Percentiles rank a stretch among this genome's conserved stretches.
phyloP scores from a whole-genome alignment of 1,284 basidiomycete species.

The Termitomyces sp. region DNA sequence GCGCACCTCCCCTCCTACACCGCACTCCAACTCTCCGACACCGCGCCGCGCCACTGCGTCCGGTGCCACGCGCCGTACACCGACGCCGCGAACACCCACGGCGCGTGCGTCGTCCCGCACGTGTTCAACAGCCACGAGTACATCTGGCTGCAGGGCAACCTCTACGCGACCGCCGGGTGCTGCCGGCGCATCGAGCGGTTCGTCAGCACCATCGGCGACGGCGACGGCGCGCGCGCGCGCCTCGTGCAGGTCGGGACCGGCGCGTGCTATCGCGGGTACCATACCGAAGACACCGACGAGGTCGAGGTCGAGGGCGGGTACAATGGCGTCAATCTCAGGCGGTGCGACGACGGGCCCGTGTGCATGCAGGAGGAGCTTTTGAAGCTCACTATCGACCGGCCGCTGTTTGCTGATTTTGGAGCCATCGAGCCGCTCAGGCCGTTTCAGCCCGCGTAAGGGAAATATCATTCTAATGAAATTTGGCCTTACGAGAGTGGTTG shows the following conservation, averaged over 20 bases:
- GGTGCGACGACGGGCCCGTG: slow-evolving; percentile 6
- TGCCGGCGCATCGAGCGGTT: slow-evolving; percentile 4
- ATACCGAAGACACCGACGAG: slow-evolving; percentile 12
- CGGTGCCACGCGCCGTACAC: slow-evolving; percentile 14
- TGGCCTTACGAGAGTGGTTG: too few relatives aligned
- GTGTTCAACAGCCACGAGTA: slow-evolving; percentile 4
- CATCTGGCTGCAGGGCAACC: neutral
- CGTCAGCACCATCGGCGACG: slow-evolving; percentile 3
- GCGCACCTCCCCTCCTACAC: neutral
- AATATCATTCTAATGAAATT: neutral
- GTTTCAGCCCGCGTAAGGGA: neutral
- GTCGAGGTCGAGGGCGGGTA: slow-evolving; percentile 10
- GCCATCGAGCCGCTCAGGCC: neutral
- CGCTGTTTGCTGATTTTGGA: neutral
- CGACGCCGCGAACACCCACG: slow-evolving; percentile 6
- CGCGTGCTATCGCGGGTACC: slow-evolving; percentile 10
- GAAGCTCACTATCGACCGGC: neutral
- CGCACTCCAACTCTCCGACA: slow-evolving; percentile 5
- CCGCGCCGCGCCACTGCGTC: slow-evolving; percentile 10
- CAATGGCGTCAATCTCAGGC: slow-evolving; percentile 7
- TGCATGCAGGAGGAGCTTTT: slow-evolving; percentile 1
- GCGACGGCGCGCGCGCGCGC: neutral
- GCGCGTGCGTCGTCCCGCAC: slow-evolving; percentile 9
- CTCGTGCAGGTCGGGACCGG: neutral
- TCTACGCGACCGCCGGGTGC: slow-evolving; percentile 3